phyloP scores from a whole-genome alignment of 805 yeast genomes.

The Wickerhamomyces chambardii region DNA sequence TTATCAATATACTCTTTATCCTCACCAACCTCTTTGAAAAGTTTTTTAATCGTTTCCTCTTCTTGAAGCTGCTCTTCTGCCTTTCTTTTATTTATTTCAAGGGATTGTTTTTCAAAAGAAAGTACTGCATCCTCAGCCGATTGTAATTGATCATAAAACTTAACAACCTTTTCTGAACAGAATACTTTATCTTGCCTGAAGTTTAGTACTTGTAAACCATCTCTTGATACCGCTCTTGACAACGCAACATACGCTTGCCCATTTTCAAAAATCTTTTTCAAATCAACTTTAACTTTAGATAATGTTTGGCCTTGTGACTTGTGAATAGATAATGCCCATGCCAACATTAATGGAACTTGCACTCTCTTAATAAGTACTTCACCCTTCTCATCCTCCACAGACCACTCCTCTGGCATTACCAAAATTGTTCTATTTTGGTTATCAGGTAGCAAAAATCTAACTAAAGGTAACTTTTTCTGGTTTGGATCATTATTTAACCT shows the following conservation, averaged over 20 bases:
- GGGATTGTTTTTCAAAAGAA: too few relatives aligned
- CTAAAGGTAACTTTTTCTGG: constrained; percentile 58
- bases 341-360: constrained; percentile 84
- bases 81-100: background rate
- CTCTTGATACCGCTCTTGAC: constrained; percentile 79
- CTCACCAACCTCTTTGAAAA: background rate
- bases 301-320: constrained; percentile 94
- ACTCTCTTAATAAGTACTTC: constrained; percentile 58
- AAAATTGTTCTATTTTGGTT: constrained; percentile 67
- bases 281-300: constrained; percentile 68
- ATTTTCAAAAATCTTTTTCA: constrained; percentile 68
- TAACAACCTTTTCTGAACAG: constrained; percentile 62
- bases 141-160: constrained; percentile 50
- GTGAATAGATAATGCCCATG: constrained; percentile 95
- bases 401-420: constrained; percentile 79
- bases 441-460: constrained; percentile 64
- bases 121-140: constrained; percentile 19
- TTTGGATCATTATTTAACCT: constrained; percentile 34
- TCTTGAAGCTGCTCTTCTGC: constrained; percentile 1
- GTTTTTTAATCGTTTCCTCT: background rate
- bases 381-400: constrained; percentile 65
- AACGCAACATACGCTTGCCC: constrained; percentile 97
- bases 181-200: constrained; percentile 56
- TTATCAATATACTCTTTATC: background rate
- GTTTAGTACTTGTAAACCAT: constrained; percentile 74